Evolutionary conservation across 2,329 filamentous ascomycete species (phyloP), one percentile per base, ranked within the genome.

Genomic region (Trichophyton rubrum): DNA sequence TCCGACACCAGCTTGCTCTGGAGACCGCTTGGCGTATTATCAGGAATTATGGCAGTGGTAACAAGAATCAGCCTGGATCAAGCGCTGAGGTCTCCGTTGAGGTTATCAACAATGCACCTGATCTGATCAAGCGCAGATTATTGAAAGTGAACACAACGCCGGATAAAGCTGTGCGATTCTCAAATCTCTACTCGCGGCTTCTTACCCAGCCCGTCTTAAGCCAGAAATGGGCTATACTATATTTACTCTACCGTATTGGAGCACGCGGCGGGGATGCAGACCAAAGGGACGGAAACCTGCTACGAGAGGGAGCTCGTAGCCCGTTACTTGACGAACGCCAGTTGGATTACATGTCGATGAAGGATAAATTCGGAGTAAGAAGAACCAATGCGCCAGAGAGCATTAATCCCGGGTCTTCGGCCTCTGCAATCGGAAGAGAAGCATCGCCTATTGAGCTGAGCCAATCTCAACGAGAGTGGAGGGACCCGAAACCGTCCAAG

Each of bases 221-320:
- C 68, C 88, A 96, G 73, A 99, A 99, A 81, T 97, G 91, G 90
- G 90, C 88, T 2, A 96, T 99, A 65, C 80, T 99, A 20, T 95
- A 95, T 71, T 84, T 99, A 47, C 82, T 99, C 47, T 88, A 93
- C 71, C 85, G 89, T 67, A 82, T 96, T 56, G 85, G 89, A 63
- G 88, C 91, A 69, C 84, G 82, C 17, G 47, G 53, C 22, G 61
- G 17, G 56, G 68, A 71, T n/a, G 65, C 64, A n/a, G 59, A 64
- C 7, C 41, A 56, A 51, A 15, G 51, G 30, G 8, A 56, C n/a
- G 33, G 17, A 27, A 53, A 27, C 15, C 24, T 43, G 35, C 49
- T 47, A 35, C 45, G 49, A 27, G 68, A 69, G 15, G 64, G 64
- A 17, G 49, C 58, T 15, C 67, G 74, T 33, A 75, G 73, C 61